Evolutionary conservation across 2,329 filamentous ascomycete species (phyloP), one percentile per base, ranked within the genome.

Genomic region (Arachnomyces sp.): DNA sequence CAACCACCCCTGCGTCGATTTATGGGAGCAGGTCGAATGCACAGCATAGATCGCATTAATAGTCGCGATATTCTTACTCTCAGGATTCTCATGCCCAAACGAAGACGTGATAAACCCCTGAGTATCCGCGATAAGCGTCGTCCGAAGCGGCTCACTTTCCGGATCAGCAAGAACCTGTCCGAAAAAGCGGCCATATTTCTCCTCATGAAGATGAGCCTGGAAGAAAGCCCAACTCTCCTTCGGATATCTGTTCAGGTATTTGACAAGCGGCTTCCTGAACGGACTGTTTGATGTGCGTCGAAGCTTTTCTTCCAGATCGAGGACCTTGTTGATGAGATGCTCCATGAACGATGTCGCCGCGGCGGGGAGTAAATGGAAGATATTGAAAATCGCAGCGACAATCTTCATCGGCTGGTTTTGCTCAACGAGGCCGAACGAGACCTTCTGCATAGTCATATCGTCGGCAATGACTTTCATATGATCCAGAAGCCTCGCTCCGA

Each of bases 391-490:
- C 0, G 90, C 86, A 2, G 88, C 84, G 29, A 96, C 87, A 34
- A 96, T 84, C 65, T 92, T 94, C 82, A 98, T 94, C 51, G 86
- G 81, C 11, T 78, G 76, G 51, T 92, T 84, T 57, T 96, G 89
- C 60, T 98, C 93, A 43, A 96, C 86, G 50, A 95, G 81, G 1
- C 83, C 89, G 61, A 98, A 98, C 0, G 90, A 95, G 2, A 92
- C 85, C 54, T 89, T 86, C 59, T 96, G 89, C 49, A 96, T 68
- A 11, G 79, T 75, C 38, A 71, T 74, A 2, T 84, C 76, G 43
- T 95, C 88, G 1, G 90, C 89, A 48, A 98, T 88, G 8, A 82
- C 77, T 57, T 90, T 90, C 64, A 95, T 83, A 54, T 98, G 92
- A 48, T 96, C 90, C 7, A 99, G 72, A n/a, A 99, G 67, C 16